Conservation (phyloP, 805 yeast genomes). For the Starmerella khaoyaiensis region DNA sequence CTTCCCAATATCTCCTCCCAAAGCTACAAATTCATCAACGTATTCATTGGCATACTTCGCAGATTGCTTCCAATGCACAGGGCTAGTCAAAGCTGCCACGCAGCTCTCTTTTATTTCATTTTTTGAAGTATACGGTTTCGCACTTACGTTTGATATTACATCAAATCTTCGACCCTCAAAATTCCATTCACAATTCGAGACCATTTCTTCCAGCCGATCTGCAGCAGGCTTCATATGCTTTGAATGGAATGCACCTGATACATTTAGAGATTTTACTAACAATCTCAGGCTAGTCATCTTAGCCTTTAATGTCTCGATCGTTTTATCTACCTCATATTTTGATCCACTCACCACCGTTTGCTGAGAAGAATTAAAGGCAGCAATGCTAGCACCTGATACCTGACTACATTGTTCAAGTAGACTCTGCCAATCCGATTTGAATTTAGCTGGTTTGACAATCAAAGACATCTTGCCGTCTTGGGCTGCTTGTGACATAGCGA, state of each 20-base stretch:
- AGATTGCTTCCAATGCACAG: slow-evolving; percentile 27
- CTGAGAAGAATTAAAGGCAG: slow-evolving; percentile 34
- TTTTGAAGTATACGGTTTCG: slow-evolving; percentile 23
- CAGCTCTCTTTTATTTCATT: slow-evolving; percentile 23
- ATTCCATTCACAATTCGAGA: slow-evolving; percentile 14
- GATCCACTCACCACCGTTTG: slow-evolving; percentile 38
- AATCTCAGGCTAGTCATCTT: slow-evolving; percentile 19
- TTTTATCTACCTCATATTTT: slow-evolving; percentile 21
- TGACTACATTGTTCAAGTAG: slow-evolving; percentile 9
- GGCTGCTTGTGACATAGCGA: slow-evolving; percentile 30
- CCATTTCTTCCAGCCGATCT: slow-evolving; percentile 24
- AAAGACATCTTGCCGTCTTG: slow-evolving; percentile 13
- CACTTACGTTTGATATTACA: slow-evolving; percentile 28
- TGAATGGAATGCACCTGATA: slow-evolving; percentile 42
- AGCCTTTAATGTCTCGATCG: slow-evolving; percentile 21
- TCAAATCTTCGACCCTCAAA: slow-evolving; percentile 15
- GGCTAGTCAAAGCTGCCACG: slow-evolving; percentile 22
- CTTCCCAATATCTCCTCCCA: slow-evolving; percentile 25
- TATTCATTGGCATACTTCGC: slow-evolving; percentile 15
- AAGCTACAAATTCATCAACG: slow-evolving; percentile 17
- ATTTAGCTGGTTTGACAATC: slow-evolving; percentile 13
- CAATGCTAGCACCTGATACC: slow-evolving; percentile 28
- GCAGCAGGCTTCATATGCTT: slow-evolving; percentile 31
- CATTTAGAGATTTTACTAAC: slow-evolving; percentile 30
- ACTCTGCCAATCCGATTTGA: slow-evolving; percentile 8